A percentile compares a stretch with the other conserved stretches of the same genome.
phyloP scores from a whole-genome alignment of 192 early-diverging fungal species.

The Coemansia sp. region DNA sequence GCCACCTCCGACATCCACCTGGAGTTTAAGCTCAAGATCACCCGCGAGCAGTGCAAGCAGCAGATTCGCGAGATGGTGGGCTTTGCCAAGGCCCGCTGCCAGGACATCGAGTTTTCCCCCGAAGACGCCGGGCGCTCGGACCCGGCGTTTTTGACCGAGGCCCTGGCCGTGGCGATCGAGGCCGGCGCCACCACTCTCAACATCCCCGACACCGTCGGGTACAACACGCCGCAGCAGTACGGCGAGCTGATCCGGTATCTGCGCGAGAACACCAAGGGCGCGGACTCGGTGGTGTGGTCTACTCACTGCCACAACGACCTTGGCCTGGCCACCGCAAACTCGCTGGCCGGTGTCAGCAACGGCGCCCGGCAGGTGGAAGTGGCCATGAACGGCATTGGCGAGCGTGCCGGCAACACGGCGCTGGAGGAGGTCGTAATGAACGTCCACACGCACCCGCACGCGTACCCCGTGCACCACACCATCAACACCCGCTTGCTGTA shows the following conservation, averaged over 20 bases:
- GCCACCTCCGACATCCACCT: slow-evolving; percentile 97
- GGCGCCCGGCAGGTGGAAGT: slow-evolving; percentile 97
- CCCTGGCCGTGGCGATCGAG: slow-evolving; percentile 76
- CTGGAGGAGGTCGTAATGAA: slow-evolving; percentile 96
- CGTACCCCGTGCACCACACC: slow-evolving; percentile 85
- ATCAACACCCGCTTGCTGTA: slow-evolving; percentile 88
- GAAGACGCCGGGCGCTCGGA: slow-evolving; percentile 94
- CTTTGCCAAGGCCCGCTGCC: slow-evolving; percentile 73
- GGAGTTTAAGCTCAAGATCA: slow-evolving; percentile 89
- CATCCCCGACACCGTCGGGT: slow-evolving; percentile 98
- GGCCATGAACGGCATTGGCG: slow-evolving; percentile 97
- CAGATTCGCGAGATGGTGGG: slow-evolving; percentile 77
- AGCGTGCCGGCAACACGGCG: slow-evolving; percentile 96
- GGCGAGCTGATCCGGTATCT: slow-evolving; percentile 83
- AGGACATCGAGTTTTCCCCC: slow-evolving; percentile 91
- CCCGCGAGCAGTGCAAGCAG: slow-evolving; percentile 78
- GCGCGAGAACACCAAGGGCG: slow-evolving; percentile 67
- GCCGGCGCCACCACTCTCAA: slow-evolving; percentile 95
- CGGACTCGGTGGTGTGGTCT: slow-evolving; percentile 75
- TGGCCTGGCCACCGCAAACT: slow-evolving; percentile 95
- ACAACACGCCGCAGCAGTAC: slow-evolving; percentile 89
- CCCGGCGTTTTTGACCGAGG: slow-evolving; percentile 80
- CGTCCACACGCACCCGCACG: slow-evolving; percentile 85
- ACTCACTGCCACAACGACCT: slow-evolving; percentile 99
- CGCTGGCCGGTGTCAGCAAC: slow-evolving; percentile 82